A percentile compares a stretch with the other conserved stretches of the same genome.
Conservation (phyloP, 768 basidiomycete genomes). For the Coprinopsis sp. region DNA sequence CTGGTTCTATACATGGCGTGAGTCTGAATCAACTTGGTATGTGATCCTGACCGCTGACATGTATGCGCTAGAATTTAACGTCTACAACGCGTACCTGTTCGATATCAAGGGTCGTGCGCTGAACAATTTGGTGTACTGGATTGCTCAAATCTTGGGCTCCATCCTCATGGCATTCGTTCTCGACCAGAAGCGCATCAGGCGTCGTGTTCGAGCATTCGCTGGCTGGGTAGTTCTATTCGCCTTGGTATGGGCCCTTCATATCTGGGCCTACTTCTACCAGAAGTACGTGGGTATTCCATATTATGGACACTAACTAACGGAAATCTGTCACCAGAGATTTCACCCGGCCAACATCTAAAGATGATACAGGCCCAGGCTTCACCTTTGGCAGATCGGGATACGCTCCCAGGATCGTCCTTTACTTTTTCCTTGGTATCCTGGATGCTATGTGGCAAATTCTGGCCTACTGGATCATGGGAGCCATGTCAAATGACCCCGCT, state of each 20-base stretch:
- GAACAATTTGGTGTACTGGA: conserved; percentile 79
- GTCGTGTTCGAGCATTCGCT: conserved; percentile 66
- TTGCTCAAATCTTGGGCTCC: conserved; percentile 73
- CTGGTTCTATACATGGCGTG: conserved; percentile 88
- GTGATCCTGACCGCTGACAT: conserved; percentile 2
- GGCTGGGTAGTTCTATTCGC: conserved; percentile 60
- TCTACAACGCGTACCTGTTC: conserved; percentile 75
- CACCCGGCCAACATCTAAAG: conserved; percentile 18
- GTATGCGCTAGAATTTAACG: conserved; percentile 68
- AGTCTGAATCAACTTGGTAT: conserved; percentile 1
- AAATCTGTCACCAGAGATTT: conserved; percentile 38
- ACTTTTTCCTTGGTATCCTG: conserved; percentile 68
- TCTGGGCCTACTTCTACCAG: conserved; percentile 77
- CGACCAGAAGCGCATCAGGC: conserved; percentile 49
- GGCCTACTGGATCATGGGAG: conserved; percentile 80
- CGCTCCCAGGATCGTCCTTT: conserved; percentile 52
- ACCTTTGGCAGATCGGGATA: conserved; percentile 58
- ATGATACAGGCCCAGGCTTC: conserved; percentile 25
- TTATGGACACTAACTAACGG: neutral
- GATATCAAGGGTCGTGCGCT: conserved; percentile 73
- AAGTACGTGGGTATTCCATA: conserved; percentile 39
- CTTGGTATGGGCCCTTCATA: conserved; percentile 66
- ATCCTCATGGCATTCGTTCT: conserved; percentile 65
- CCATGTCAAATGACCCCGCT: conserved; percentile 78
- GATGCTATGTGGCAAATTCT: conserved; percentile 87